Conservation (phyloP, 1,284 basidiomycete genomes). For the Melampsora allii-populina region DNA sequence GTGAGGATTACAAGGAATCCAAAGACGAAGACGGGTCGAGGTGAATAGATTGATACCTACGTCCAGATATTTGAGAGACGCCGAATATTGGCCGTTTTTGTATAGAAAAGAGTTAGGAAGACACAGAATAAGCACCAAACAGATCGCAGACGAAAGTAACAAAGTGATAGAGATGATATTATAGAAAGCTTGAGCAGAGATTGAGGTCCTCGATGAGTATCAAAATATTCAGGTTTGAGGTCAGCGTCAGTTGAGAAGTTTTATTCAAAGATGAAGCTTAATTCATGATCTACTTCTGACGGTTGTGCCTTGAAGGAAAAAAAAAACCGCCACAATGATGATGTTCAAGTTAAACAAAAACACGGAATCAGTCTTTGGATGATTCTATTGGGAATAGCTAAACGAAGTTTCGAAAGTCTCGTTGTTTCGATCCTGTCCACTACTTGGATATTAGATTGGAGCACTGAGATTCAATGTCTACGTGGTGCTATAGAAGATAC, state of each 20-base stretch:
- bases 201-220: background rate
- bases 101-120: background rate
- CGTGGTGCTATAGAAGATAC: background rate
- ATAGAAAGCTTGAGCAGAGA: background rate
- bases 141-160: background rate
- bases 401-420: too few relatives aligned
- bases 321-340: background rate
- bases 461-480: background rate
- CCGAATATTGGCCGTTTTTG: background rate
- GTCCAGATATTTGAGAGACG: background rate
- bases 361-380: background rate
- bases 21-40: background rate
- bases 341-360: background rate
- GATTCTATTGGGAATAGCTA: too few relatives aligned
- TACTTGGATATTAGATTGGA: background rate
- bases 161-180: background rate
- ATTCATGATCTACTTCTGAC: background rate
- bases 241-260: background rate
- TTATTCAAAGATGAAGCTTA: background rate
- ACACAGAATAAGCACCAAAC: slow-evolving; percentile 1
- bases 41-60: background rate
- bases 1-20: background rate
- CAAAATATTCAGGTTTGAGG: background rate
- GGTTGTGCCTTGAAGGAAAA: background rate
- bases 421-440: background rate